These are phyloP conservation scores for Aspergillus aculeatus DNA, from an alignment of 2,329 filamentous ascomycete genomes.

Conservation along the genomic window DNA sequence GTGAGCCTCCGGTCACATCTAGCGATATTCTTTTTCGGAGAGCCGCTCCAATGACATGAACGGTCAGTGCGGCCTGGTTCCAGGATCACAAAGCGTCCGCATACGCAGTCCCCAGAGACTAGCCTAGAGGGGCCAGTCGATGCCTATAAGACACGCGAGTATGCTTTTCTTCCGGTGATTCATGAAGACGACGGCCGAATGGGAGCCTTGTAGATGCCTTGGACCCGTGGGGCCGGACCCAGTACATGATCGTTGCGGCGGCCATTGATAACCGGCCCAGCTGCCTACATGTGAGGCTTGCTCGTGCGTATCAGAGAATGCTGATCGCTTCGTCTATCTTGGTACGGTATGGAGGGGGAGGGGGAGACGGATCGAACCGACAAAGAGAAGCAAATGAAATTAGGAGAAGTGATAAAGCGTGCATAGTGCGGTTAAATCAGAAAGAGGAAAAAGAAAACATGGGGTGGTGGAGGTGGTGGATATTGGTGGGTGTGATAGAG, in stretches of 20 bases:
- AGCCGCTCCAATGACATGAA: constrained; percentile 18
- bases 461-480: background rate
- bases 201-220: constrained; percentile 2
- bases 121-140: background rate
- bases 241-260: constrained; percentile 9
- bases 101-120: constrained; percentile 14
- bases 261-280: constrained; percentile 18
- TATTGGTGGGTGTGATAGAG: background rate
- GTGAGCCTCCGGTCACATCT: constrained; percentile 12
- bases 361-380: background rate
- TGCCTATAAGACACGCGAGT: constrained; percentile 11
- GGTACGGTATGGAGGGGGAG: background rate
- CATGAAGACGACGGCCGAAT: background rate
- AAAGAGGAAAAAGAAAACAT: constrained; percentile 1
- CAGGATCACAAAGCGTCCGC: constrained; percentile 12
- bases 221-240: constrained; percentile 16
- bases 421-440: constrained; percentile 14
- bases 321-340: background rate
- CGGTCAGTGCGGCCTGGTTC: constrained; percentile 12
- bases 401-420: constrained; percentile 1
- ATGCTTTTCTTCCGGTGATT: constrained; percentile 2
- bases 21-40: constrained; percentile 8
- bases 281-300: constrained; percentile 14
- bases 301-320: constrained; percentile 9
- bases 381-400: background rate